A percentile compares a stretch with the other conserved stretches of the same genome.
These are phyloP conservation scores for Vigna mungo DNA, from an alignment of 306 rosid species.

Conservation along the genomic window DNA sequence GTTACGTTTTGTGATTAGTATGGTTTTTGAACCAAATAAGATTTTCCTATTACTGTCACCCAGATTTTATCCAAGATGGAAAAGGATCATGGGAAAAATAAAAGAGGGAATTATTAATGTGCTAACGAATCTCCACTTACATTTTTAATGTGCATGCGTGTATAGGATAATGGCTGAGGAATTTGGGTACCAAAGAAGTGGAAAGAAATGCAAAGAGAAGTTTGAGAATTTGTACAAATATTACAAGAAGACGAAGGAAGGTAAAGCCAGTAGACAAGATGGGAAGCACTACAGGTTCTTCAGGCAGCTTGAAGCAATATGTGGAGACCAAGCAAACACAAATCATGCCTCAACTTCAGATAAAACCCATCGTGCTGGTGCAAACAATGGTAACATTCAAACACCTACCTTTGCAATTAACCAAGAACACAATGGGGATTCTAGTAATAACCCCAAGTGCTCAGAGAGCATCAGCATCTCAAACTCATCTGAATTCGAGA, in stretches of 20 bases:
- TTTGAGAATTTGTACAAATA: conserved; percentile 89
- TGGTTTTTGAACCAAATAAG: neutral
- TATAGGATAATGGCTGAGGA: conserved; percentile 78
- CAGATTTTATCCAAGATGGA: neutral
- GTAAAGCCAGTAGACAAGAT: conserved; percentile 81
- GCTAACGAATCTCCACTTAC: neutral
- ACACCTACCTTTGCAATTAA: conserved; percentile 31
- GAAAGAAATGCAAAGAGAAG: conserved; percentile 88
- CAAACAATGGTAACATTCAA: conserved; percentile 34
- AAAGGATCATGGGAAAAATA: too few relatives aligned
- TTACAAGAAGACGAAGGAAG: conserved; percentile 90
- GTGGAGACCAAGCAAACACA: conserved; percentile 54
- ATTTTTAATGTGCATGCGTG: conserved; percentile 6
- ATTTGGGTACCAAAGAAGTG: conserved; percentile 81
- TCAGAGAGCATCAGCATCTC: conserved; percentile 65
- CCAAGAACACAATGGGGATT: conserved; percentile 38
- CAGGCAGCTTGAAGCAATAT: conserved; percentile 83
- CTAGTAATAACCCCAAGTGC: conserved; percentile 32
- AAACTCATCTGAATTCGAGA: conserved; percentile 67
- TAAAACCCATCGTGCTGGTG: conserved; percentile 23
- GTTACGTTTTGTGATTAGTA: neutral
- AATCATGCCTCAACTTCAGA: conserved; percentile 46
- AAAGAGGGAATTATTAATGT: neutral
- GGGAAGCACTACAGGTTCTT: conserved; percentile 88
- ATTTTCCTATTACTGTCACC: conserved; percentile 2